Base-by-base conservation (phyloP, 192 early-diverging fungal genomes). In the Rhizophagus prolifer region DNA sequence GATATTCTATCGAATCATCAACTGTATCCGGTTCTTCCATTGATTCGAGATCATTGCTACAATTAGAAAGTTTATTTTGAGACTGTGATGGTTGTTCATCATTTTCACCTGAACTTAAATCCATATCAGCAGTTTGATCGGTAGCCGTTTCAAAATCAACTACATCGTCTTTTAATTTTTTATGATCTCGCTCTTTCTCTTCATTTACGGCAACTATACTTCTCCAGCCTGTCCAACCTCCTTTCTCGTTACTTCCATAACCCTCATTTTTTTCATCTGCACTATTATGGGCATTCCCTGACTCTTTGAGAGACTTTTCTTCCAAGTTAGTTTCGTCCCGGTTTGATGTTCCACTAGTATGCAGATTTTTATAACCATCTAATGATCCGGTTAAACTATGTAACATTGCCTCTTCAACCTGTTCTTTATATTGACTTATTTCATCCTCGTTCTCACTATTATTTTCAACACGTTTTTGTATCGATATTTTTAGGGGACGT, bases 221-320 rank as follows among this genome's bases (percentile, higher is more conserved):
- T 12, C 58, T 25, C 72, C 72, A 74, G 1, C 72, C 72, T 21
- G 72, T 61, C 72, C 72, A 74, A 26, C 72, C 72, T 36, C 72
- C 72, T 62, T 46, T 58, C 34, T 74, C 72, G 61, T 61, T 44
- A 61, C 25, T 30, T 23, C 7, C 67, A 46, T 36, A 30, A 34
- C 31, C 50, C 0, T 71, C 28, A 46, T 9, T 50, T 3, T n/a
- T 50, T 6, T 16, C 12, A 9, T 44, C 46, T 26, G 21, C 69
- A 26, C 14, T 9, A 26, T 50, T 14, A 19, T 26, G 21, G n/a
- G 6, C 25, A 10, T 38, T 44, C 4, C 3, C 41, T 44, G 10
- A 44, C 10, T 12, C 41, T 44, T 44, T 41, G 66, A 36, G 12
- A n/a, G 9, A 19, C 2, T 5, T 68, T 44, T 36, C 34, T 30